Evolutionary conservation across 768 basidiomycete genomes (phyloP).

Genomic region (Tricholomella constricta): DNA sequence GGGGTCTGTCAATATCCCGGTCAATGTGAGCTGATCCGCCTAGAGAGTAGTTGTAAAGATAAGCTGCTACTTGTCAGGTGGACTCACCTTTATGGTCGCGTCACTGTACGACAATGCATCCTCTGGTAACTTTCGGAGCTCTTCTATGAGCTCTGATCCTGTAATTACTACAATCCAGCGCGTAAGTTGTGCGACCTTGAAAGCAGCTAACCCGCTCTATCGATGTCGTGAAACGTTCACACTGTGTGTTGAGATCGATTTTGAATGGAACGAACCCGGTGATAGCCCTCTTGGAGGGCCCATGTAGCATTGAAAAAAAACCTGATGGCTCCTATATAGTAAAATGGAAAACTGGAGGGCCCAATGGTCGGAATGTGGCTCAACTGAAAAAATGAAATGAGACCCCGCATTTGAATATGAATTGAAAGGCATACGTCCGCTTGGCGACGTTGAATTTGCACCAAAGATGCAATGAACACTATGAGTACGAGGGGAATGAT

Average conservation of each 20-base stretch:
- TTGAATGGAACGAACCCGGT: constrained; percentile 2
- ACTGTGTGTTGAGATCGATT: not conserved
- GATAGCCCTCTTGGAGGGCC: constrained; percentile 7
- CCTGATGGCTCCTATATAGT: constrained; percentile 23
- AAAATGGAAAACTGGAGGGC: constrained; percentile 13
- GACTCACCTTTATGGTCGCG: not conserved
- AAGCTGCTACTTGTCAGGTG: not conserved
- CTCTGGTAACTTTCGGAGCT: constrained; percentile 19
- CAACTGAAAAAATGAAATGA: constrained; percentile 17
- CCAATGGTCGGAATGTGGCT: constrained; percentile 29
- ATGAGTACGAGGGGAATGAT: constrained; percentile 1
- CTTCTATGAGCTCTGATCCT: constrained; percentile 19
- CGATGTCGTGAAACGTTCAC: not conserved
- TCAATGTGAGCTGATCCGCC: not conserved
- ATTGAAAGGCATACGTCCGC: constrained; percentile 4
- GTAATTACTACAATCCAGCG: constrained; percentile 26
- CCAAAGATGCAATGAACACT: not conserved
- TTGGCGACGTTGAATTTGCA: not conserved
- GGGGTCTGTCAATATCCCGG: not conserved
- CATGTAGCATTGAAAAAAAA: constrained; percentile 14
- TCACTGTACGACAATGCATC: not conserved
- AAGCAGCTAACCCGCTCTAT: constrained; percentile 7
- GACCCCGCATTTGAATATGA: not conserved
- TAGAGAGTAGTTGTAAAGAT: not conserved
- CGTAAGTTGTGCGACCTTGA: constrained; percentile 28